Conservation (phyloP, 352 stramenopile species). For the Phytophthora palmivora region DNA sequence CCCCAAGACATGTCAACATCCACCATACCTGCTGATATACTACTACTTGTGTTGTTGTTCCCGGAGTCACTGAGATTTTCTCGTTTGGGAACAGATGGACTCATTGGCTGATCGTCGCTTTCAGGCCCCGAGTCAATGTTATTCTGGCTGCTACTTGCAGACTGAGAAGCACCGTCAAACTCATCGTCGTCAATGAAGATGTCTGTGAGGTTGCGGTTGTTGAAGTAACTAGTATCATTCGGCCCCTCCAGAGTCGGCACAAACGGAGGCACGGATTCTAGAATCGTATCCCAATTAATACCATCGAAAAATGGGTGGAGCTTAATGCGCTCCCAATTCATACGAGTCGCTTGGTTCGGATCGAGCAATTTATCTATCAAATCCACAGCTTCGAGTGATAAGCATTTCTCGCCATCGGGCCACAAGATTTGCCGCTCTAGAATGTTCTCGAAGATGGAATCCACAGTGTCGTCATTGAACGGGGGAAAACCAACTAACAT, state of each 20-base stretch:
- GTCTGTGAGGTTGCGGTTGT: conserved; percentile 88
- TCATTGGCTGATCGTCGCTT: conserved; percentile 26
- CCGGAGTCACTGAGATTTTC: conserved; percentile 10
- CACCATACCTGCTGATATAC: conserved; percentile 10
- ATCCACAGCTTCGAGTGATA: conserved; percentile 84
- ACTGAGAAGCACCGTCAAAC: conserved; percentile 62
- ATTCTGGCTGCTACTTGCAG: conserved; percentile 35
- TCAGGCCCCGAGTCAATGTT: conserved; percentile 38
- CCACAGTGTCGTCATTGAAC: conserved; percentile 91
- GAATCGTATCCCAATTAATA: conserved; percentile 84
- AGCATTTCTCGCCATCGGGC: conserved; percentile 88
- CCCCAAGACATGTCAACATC: conserved; percentile 38
- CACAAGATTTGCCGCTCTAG: conserved; percentile 85
- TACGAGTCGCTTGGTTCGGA: conserved; percentile 62
- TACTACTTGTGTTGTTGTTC: conserved; percentile 21
- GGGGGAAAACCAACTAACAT: conserved; percentile 88
- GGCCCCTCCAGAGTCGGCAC: conserved; percentile 86
- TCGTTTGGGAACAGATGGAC: conserved; percentile 20
- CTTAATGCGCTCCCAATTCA: conserved; percentile 72
- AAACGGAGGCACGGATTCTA: conserved; percentile 84
- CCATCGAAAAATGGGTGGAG: conserved; percentile 77
- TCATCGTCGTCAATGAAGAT: conserved; percentile 88
- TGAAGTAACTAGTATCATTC: conserved; percentile 92
- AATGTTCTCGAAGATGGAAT: conserved; percentile 90
- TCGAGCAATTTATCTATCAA: conserved; percentile 86